A percentile compares a stretch with the other conserved stretches of the same genome.
phyloP scores from a whole-genome alignment of 2,329 filamentous ascomycete species.

The Aureobasidium sp. region DNA sequence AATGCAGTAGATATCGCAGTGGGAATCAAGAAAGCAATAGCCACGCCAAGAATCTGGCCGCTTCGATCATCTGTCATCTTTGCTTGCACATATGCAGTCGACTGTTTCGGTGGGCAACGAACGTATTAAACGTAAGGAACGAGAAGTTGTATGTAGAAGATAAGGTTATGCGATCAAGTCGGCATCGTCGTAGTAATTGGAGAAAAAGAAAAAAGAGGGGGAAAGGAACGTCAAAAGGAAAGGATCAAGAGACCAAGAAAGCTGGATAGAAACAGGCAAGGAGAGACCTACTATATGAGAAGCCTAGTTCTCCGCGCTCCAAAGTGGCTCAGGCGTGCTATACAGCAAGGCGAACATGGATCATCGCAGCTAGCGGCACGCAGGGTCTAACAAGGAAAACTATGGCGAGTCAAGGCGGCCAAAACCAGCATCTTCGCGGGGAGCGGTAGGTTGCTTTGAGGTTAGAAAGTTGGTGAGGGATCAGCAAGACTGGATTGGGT shows the following conservation, averaged over 20 bases:
- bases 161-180: background rate
- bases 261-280: background rate
- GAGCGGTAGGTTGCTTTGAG: background rate
- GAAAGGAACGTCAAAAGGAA: background rate
- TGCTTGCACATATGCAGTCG: background rate
- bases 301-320: background rate
- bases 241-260: background rate
- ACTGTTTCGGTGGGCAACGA: background rate
- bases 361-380: background rate
- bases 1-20: slow-evolving; percentile 33
- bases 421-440: background rate
- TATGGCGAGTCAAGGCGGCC: background rate
- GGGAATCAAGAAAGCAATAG: slow-evolving; percentile 32
- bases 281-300: background rate
- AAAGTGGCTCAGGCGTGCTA: background rate
- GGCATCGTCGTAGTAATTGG: background rate
- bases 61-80: slow-evolving; percentile 10
- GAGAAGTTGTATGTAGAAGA: background rate
- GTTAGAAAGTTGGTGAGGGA: background rate
- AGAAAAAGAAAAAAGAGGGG: background rate
- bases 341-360: background rate
- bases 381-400: background rate
- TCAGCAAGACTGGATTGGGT: background rate
- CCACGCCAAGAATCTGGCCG: slow-evolving; percentile 19
- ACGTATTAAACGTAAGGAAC: background rate